These are phyloP conservation scores for Inga leiocalycina DNA, from an alignment of 306 rosid species.

Conservation along the genomic window DNA sequence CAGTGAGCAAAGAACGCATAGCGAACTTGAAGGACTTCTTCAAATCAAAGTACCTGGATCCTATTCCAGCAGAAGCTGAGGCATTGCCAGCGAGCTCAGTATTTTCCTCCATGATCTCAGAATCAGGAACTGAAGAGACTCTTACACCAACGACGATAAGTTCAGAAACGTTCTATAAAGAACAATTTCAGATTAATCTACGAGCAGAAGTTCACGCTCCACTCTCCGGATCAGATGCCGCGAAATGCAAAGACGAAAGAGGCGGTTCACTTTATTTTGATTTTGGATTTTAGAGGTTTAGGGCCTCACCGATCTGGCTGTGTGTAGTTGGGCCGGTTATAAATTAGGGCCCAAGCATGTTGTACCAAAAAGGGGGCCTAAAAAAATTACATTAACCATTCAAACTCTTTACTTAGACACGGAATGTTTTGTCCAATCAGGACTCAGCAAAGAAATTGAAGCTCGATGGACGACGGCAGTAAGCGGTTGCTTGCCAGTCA, in stretches of 20 bases:
- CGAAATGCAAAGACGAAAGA: background rate
- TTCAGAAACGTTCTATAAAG: background rate
- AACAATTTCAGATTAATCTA: background rate
- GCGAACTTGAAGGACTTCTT: slow-evolving; percentile 63
- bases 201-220: background rate
- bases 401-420: too few relatives aligned
- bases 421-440: too few relatives aligned
- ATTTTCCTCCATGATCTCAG: slow-evolving; percentile 42
- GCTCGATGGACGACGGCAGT: too few relatives aligned
- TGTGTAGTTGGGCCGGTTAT: background rate
- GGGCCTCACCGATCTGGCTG: background rate
- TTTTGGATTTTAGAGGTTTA: background rate
- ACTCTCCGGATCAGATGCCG: background rate
- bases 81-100: slow-evolving; percentile 17
- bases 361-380: too few relatives aligned
- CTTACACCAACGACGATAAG: background rate
- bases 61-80: slow-evolving; percentile 39
- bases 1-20: slow-evolving; percentile 56
- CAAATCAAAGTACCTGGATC: slow-evolving; percentile 55
- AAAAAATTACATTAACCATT: too few relatives aligned
- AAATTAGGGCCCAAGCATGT: too few relatives aligned
- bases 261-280: slow-evolving; percentile 4
- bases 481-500: too few relatives aligned
- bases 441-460: too few relatives aligned
- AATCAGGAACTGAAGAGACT: slow-evolving; percentile 2